Evolutionary conservation across 805 yeast species (phyloP), one percentile per base, ranked within the genome.

Genomic region (Starmerella floris): DNA sequence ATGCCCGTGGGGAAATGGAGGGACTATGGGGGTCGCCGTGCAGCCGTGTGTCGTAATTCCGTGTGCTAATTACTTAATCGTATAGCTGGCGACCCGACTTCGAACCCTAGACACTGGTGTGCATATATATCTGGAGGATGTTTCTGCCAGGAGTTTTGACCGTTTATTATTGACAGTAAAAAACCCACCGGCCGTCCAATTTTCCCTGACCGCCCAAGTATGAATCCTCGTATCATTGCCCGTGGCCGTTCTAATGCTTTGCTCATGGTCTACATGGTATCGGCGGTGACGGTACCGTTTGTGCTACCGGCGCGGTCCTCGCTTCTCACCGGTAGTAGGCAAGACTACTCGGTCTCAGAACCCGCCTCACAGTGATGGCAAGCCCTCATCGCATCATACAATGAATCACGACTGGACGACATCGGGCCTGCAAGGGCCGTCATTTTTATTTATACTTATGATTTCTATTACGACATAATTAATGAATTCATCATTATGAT

Each of bases 241-340:
- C 31, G 41, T 9, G 23, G 33, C 19, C 39, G 39, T 17, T 41
- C 51, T 15, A 37, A 32, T 25, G 26, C 43, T 2, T 26, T 56
- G 28, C 39, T 53, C n/a, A 42, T 48, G 10, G 48, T 55, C 15
- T 58, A 58, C 47, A 46, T 56, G 15, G 43, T 51, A 17, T 40
- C 54, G 23, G 58, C 58, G 23, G 38, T 55, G 23, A 49, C 53
- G 2, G 48, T 51, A 5, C 62, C 62, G 13, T 58, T 58, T 37
- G 36, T 55, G 8, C 49, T 58, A 37, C 62, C 62, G 2, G 54
- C 60, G 2, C 54, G 53, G 31, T 22, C 48, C 15, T 51, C 59
- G 2, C 11, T 55, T n/a, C 40, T 39, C 15, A 33, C 28, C 37
- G 49, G 39, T 17, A n/a, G n/a, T n/a, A 41, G 45, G 20, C 25